Conservation (phyloP, 805 yeast species). For the Cyberlindnera samutprakarnensis region DNA sequence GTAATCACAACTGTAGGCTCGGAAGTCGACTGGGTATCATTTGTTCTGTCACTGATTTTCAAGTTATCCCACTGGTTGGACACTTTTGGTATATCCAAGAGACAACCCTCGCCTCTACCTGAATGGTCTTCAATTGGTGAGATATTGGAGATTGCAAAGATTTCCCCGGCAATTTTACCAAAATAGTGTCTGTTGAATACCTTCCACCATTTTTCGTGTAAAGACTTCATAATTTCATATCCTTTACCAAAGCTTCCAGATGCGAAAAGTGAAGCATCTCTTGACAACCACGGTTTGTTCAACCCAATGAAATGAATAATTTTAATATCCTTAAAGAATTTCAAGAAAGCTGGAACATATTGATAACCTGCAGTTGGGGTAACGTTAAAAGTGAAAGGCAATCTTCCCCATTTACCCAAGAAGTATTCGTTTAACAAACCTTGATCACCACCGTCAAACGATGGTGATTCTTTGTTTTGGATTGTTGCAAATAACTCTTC, state of each 20-base stretch:
- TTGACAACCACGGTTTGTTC: conserved; percentile 43
- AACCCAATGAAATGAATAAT: conserved; percentile 63
- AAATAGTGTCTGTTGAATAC: conserved; percentile 12
- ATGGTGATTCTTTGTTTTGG: conserved; percentile 19
- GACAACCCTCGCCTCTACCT: conserved; percentile 10
- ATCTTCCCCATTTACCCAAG: conserved; percentile 47
- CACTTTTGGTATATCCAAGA: conserved; percentile 6
- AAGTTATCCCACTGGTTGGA: conserved; percentile 10
- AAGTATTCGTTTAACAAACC: conserved; percentile 73
- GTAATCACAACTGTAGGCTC: conserved; percentile 3
- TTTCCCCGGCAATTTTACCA: conserved; percentile 12
- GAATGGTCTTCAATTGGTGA: conserved; percentile 7
- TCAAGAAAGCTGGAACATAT: conserved; percentile 60
- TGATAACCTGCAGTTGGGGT: conserved; percentile 63
- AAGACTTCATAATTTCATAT: conserved; percentile 3
- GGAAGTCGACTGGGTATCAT: background rate
- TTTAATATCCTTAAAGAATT: conserved; percentile 37
- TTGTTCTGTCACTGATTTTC: conserved; percentile 1
- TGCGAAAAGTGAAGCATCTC: conserved; percentile 8
- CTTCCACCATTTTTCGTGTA: conserved; percentile 17
- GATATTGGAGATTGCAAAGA: conserved; percentile 4
- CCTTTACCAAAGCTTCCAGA: conserved; percentile 8
- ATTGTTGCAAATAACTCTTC: conserved; percentile 28
- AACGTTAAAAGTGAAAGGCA: conserved; percentile 80
- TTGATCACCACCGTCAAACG: conserved; percentile 85